These are phyloP conservation scores for Arxiozyma slooffiae DNA, from an alignment of 1,139 yeast species.

Conservation along the genomic window DNA sequence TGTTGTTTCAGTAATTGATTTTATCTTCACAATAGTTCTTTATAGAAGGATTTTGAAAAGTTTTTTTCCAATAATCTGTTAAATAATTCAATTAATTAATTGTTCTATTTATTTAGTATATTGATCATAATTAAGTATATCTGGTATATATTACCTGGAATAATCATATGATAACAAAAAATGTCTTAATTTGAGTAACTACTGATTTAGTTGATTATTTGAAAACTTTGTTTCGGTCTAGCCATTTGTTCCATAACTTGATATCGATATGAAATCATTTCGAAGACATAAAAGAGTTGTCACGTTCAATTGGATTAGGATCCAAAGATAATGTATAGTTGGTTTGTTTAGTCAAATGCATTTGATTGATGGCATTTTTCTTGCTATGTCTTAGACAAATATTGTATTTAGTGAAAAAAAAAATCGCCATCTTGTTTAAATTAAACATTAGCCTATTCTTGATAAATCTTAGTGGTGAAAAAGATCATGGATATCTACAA, in stretches of 20 bases:
- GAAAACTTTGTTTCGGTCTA: constrained; percentile 42
- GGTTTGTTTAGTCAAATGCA: constrained; percentile 66
- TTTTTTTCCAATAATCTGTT: constrained; percentile 37
- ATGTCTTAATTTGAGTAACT: constrained; percentile 64
- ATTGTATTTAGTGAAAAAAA: constrained; percentile 20
- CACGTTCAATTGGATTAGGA: constrained; percentile 73
- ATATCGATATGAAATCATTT: constrained; percentile 42
- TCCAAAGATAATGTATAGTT: constrained; percentile 61
- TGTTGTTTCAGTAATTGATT: constrained; percentile 63
- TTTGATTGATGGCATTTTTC: constrained; percentile 68
- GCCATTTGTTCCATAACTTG: constrained; percentile 50
- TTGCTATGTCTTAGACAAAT: constrained; percentile 74
- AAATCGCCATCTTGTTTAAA: constrained; percentile 18
- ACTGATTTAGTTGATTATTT: constrained; percentile 33
- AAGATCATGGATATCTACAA: constrained; percentile 6
- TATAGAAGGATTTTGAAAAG: constrained; percentile 39
- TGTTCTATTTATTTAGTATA: constrained; percentile 47
- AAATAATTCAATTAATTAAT: constrained; percentile 47
- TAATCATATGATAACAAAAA: constrained; percentile 76
- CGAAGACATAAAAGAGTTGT: constrained; percentile 62
- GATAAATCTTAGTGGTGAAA: constrained; percentile 8
- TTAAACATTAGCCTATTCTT: constrained; percentile 15
- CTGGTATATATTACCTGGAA: constrained; percentile 35
- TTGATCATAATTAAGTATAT: constrained; percentile 9
- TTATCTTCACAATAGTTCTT: constrained; percentile 34